Evolutionary conservation across 768 basidiomycete species (phyloP).

Genomic region (Botryobasidium botryosum): DNA sequence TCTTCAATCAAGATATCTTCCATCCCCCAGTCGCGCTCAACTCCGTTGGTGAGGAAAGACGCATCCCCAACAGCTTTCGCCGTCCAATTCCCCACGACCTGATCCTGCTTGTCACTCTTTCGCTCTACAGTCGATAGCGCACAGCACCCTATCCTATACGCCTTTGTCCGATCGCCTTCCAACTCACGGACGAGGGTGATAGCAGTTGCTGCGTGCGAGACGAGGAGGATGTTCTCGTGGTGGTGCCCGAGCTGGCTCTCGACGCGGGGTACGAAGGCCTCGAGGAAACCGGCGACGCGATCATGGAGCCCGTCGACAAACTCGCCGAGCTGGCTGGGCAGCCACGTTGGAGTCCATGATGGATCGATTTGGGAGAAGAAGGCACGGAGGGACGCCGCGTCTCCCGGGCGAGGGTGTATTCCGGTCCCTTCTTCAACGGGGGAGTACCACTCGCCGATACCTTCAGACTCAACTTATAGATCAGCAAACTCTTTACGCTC

Average conservation of each 20-base stretch:
- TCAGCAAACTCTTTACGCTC: neutral
- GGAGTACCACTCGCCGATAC: constrained; percentile 66
- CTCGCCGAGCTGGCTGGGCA: constrained; percentile 60
- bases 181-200: constrained; percentile 49
- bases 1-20: constrained; percentile 44
- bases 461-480: too few species aligned
- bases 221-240: constrained; percentile 39
- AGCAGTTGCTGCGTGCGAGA: constrained; percentile 60
- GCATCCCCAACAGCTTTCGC: constrained; percentile 32
- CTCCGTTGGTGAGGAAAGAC: constrained; percentile 38
- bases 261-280: constrained; percentile 33
- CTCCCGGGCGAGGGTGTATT: constrained; percentile 56
- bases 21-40: constrained; percentile 64
- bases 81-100: constrained; percentile 31
- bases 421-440: constrained; percentile 48
- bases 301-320: constrained; percentile 42
- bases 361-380: constrained; percentile 44
- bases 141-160: constrained; percentile 58
- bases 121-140: constrained; percentile 30
- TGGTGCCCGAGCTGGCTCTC: constrained; percentile 15
- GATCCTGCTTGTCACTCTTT: constrained; percentile 16
- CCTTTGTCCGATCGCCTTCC: constrained; percentile 32
- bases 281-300: constrained; percentile 36
- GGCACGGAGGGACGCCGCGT: constrained; percentile 33
- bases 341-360: constrained; percentile 42